Conservation (phyloP, 2,329 filamentous ascomycete genomes). For the Gyromitra esculenta region DNA sequence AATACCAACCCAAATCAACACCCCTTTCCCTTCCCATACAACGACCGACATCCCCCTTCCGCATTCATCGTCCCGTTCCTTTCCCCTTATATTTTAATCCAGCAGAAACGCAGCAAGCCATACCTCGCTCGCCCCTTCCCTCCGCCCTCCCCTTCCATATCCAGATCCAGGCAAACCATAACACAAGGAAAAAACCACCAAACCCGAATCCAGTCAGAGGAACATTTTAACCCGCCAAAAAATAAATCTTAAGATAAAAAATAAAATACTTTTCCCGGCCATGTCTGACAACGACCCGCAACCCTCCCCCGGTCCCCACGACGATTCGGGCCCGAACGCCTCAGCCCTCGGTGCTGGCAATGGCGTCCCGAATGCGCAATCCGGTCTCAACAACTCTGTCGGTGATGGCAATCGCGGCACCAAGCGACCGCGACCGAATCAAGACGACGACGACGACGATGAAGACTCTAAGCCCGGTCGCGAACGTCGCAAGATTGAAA, state of each 20-base stretch:
- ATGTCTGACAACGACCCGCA: slow-evolving; percentile 66
- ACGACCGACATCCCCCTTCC: slow-evolving; percentile 55
- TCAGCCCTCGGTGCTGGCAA: slow-evolving; percentile 76
- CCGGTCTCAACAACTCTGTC: slow-evolving; percentile 64
- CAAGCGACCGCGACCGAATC: slow-evolving; percentile 84
- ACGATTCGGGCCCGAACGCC: slow-evolving; percentile 67
- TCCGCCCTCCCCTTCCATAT: slow-evolving; percentile 54
- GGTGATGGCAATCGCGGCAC: slow-evolving; percentile 78
- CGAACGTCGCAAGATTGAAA: slow-evolving; percentile 99
- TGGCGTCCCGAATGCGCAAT: slow-evolving; percentile 62
- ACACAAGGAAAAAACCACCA: slow-evolving; percentile 54
- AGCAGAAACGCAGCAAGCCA: slow-evolving; percentile 54
- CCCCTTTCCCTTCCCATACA: slow-evolving; percentile 57
- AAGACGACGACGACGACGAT: slow-evolving; percentile 91
- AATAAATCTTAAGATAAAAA: slow-evolving; percentile 53
- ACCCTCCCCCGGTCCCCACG: slow-evolving; percentile 65
- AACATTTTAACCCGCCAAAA: slow-evolving; percentile 53
- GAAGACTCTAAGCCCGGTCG: slow-evolving; percentile 97
- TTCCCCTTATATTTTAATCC: slow-evolving; percentile 56
- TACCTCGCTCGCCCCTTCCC: slow-evolving; percentile 53
- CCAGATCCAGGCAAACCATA: slow-evolving; percentile 57
- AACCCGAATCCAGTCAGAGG: slow-evolving; percentile 55
- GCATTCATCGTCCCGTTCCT: slow-evolving; percentile 54
- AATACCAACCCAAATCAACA: slow-evolving; percentile 54
- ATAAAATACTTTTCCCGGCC: slow-evolving; percentile 51